Evolutionary conservation across 2,329 filamentous ascomycete genomes (phyloP).

Genomic region (Venturia pyrina): DNA sequence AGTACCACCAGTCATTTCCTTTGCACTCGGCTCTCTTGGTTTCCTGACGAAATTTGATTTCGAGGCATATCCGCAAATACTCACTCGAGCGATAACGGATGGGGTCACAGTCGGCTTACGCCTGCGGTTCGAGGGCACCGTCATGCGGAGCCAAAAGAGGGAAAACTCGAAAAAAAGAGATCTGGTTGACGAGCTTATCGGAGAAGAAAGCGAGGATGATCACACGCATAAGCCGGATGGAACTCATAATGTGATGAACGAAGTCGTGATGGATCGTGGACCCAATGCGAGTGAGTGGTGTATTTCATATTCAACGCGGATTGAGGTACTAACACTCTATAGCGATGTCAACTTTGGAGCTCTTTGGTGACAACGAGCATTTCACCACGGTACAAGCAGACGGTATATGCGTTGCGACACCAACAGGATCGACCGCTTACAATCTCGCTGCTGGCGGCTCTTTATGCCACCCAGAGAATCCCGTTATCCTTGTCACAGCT

Average conservation of each 20-base stretch:
- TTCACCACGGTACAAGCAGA: conserved; percentile 91
- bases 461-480: conserved; percentile 90
- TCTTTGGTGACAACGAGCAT: conserved; percentile 91
- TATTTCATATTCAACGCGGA: background rate
- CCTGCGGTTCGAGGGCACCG: conserved; percentile 81
- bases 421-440: conserved; percentile 90
- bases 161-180: conserved; percentile 42
- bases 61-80: conserved; percentile 56
- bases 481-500: conserved; percentile 85
- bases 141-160: conserved; percentile 66
- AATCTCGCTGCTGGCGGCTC: conserved; percentile 94
- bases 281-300: conserved; percentile 73
- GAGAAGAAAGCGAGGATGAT: conserved; percentile 72
- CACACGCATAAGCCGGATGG: conserved; percentile 77
- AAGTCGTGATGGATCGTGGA: conserved; percentile 90
- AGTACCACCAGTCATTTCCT: conserved; percentile 86
- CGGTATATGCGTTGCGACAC: conserved; percentile 86
- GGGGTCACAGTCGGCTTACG: conserved; percentile 84
- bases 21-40: conserved; percentile 81
- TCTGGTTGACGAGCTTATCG: conserved; percentile 81
- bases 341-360: conserved; percentile 86
- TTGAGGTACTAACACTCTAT: conserved; percentile 4
- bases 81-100: conserved; percentile 63
- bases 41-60: conserved; percentile 98
- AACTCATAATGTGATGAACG: conserved; percentile 86